Conservation (phyloP, 1,284 basidiomycete genomes). For the Pseudozyma sp. region DNA sequence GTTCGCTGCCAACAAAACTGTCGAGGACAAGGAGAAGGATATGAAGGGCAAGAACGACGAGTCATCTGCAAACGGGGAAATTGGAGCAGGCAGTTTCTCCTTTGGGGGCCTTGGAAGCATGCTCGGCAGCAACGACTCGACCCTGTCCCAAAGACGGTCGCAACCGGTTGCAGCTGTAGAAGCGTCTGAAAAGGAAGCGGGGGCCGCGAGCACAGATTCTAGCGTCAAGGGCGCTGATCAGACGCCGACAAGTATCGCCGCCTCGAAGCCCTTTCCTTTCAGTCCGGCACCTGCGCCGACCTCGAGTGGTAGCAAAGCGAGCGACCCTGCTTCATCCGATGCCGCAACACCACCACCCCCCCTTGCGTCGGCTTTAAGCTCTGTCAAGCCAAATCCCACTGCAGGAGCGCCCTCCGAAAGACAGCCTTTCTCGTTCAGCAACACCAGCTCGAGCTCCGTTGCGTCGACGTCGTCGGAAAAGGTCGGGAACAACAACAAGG, state of each 20-base stretch:
- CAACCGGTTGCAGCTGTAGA: slow-evolving; percentile 6
- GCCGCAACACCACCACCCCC: slow-evolving; percentile 27
- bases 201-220: slow-evolving; percentile 2
- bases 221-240: slow-evolving; percentile 17
- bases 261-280: slow-evolving; percentile 29
- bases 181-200: slow-evolving; percentile 3
- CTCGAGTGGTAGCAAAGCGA: slow-evolving; percentile 6
- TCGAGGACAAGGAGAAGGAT: slow-evolving; percentile 25
- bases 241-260: slow-evolving; percentile 23
- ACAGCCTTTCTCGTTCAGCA: slow-evolving; percentile 41
- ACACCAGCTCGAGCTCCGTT: slow-evolving; percentile 13
- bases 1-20: slow-evolving; percentile 39
- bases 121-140: slow-evolving; percentile 29
- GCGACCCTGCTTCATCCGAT: not conserved
- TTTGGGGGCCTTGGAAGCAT: slow-evolving; percentile 43
- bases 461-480: slow-evolving; percentile 6
- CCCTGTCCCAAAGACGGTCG: slow-evolving; percentile 4
- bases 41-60: slow-evolving; percentile 16
- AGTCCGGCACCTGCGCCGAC: not conserved
- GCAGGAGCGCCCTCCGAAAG: slow-evolving; percentile 27
- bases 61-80: slow-evolving; percentile 2
- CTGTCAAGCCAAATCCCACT: slow-evolving; percentile 32
- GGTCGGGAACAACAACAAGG: not conserved
- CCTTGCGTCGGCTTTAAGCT: slow-evolving; percentile 33
- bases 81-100: slow-evolving; percentile 37